phyloP scores from a whole-genome alignment of 1,139 yeast genomes.

The Saccharomycopsis phalli region DNA sequence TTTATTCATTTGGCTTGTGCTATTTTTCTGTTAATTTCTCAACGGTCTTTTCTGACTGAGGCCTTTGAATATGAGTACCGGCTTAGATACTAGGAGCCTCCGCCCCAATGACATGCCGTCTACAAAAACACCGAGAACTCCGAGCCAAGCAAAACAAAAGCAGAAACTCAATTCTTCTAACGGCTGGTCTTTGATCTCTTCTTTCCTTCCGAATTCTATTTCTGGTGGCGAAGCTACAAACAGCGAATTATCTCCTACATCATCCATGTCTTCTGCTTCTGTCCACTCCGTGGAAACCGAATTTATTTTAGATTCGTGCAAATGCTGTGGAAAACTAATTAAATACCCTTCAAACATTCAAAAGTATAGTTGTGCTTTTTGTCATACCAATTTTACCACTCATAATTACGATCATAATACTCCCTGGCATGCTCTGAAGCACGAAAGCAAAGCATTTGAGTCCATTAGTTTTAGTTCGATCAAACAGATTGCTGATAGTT shows the following conservation, averaged over 20 bases:
- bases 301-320: slow-evolving; percentile 25
- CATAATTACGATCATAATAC: slow-evolving; percentile 12
- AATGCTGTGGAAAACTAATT: slow-evolving; percentile 56
- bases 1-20: too few species aligned
- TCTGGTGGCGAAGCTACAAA: not conserved
- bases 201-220: slow-evolving; percentile 3
- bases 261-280: slow-evolving; percentile 16
- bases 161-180: not conserved
- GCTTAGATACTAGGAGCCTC: too few species aligned
- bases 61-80: too few species aligned
- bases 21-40: too few species aligned
- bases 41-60: too few species aligned
- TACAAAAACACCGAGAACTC: not conserved
- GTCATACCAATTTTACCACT: slow-evolving; percentile 34
- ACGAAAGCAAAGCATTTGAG: slow-evolving; percentile 24
- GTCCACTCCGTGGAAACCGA: slow-evolving; percentile 11
- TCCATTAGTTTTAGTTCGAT: slow-evolving; percentile 9
- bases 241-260: slow-evolving; percentile 10
- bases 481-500: slow-evolving; percentile 6
- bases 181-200: slow-evolving; percentile 14
- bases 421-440: slow-evolving; percentile 21
- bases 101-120: not conserved
- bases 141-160: not conserved
- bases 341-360: slow-evolving; percentile 37
- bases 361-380: slow-evolving; percentile 50